Conservation (phyloP, 129 eudicot genomes). For the Arctium lappa region DNA sequence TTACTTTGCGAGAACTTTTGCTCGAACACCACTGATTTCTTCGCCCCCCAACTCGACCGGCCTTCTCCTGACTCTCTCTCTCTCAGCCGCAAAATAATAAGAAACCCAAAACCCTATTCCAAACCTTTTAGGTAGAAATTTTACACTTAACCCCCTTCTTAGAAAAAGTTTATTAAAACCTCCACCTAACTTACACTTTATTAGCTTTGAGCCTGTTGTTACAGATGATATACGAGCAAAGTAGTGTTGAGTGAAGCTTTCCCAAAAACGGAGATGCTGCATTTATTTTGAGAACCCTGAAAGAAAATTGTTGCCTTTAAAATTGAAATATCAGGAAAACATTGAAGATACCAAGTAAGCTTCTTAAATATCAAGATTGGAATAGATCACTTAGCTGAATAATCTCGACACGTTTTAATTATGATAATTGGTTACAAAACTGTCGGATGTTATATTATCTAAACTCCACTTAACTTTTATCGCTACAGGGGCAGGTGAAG, state of each 20-base stretch:
- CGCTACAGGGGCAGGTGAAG: conserved; percentile 76
- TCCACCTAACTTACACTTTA: too few relatives aligned
- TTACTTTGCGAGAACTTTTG: too few relatives aligned
- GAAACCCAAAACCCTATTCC: too few relatives aligned
- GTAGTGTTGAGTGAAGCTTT: not conserved
- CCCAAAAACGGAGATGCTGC: not conserved
- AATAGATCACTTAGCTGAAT: not conserved
- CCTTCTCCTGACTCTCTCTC: too few relatives aligned
- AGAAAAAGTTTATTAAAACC: too few relatives aligned
- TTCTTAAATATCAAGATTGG: not conserved
- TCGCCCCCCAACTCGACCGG: too few relatives aligned
- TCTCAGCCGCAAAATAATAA: too few relatives aligned
- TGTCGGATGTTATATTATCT: not conserved
- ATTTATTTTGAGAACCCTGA: not conserved
- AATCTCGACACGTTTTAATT: not conserved
- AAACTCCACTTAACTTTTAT: not conserved
- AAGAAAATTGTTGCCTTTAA: not conserved
- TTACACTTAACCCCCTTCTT: too few relatives aligned
- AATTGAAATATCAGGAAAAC: not conserved
- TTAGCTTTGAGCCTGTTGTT: too few relatives aligned
- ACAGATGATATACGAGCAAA: not conserved
- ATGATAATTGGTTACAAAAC: not conserved
- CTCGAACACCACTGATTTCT: too few relatives aligned
- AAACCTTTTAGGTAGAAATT: too few relatives aligned
- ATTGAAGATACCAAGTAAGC: not conserved